Conservation (phyloP, 75 land plant species). For the Cunninghamia lanceolata region DNA sequence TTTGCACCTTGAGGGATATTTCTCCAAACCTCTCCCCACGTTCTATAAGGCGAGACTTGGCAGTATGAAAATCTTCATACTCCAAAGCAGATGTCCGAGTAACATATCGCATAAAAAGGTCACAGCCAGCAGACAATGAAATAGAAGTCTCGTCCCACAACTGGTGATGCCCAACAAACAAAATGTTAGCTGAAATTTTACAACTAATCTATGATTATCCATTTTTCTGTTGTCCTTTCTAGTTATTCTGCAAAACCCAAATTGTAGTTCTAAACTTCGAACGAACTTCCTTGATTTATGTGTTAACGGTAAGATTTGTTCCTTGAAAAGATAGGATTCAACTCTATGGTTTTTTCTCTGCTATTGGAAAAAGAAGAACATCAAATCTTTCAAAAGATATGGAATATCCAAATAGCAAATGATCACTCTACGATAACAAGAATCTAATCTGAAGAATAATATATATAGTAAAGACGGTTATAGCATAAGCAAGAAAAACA, state of each 20-base stretch:
- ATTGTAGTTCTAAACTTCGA: background rate
- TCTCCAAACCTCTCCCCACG: slow-evolving; percentile 96
- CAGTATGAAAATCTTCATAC: slow-evolving; percentile 89
- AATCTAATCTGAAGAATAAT: background rate
- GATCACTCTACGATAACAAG: background rate
- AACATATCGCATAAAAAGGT: slow-evolving; percentile 94
- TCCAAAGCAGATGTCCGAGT: slow-evolving; percentile 93
- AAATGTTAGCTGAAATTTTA: background rate
- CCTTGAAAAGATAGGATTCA: background rate
- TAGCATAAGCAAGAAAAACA: background rate
- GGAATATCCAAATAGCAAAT: background rate
- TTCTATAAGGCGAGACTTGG: slow-evolving; percentile 87
- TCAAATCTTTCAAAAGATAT: background rate
- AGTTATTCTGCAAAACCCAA: background rate
- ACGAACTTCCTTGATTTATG: background rate
- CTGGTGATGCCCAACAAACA: slow-evolving; percentile 28
- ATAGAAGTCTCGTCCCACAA: slow-evolving; percentile 93
- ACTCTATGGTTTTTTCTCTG: background rate
- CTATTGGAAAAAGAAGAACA: background rate
- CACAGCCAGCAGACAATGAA: slow-evolving; percentile 94
- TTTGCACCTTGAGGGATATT: slow-evolving; percentile 79
- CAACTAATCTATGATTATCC: background rate
- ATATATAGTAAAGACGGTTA: background rate
- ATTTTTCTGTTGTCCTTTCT: background rate
- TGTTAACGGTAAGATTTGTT: background rate